phyloP scores from a whole-genome alignment of 2,329 filamentous ascomycete genomes.

The Lecanoromycetidae sp. region DNA sequence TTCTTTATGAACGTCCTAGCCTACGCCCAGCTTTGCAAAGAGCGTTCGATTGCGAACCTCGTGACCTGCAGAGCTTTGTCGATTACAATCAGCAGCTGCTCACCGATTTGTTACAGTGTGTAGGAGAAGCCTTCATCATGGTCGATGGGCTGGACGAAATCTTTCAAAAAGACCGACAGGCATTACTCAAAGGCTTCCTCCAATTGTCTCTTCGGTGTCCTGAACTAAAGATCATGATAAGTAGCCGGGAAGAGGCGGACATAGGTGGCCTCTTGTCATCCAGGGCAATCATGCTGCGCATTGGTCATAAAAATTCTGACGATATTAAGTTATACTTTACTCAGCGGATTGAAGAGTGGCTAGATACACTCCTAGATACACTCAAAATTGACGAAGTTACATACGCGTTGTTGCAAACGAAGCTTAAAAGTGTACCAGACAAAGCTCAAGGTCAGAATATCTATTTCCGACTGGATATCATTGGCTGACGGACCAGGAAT shows the following conservation, averaged over 20 bases:
- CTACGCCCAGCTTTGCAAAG: conserved; percentile 1
- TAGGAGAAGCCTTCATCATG: conserved; percentile 1
- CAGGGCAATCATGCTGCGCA: not conserved
- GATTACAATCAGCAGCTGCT: conserved; percentile 9
- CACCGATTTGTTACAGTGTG: conserved; percentile 3
- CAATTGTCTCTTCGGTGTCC: conserved; percentile 1
- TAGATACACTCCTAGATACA: not conserved
- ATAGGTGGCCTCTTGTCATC: not conserved
- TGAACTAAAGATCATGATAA: conserved; percentile 3
- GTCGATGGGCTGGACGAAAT: conserved; percentile 11
- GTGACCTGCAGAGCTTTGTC: conserved; percentile 6
- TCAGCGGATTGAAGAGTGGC: not conserved
- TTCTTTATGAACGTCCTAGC: not conserved
- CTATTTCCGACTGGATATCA: not conserved
- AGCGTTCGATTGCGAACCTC: conserved; percentile 3
- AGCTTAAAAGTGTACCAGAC: not conserved
- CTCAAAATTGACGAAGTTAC: not conserved
- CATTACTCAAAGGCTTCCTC: not conserved
- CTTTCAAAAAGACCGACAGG: conserved; percentile 1
- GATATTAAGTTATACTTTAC: conserved; percentile 6
- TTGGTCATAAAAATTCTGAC: not conserved
- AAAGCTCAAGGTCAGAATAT: not conserved
- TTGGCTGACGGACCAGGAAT: conserved; percentile 1
- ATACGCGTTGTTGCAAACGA: not conserved
- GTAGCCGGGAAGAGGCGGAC: conserved; percentile 2